Conservation (phyloP, 2,329 filamentous ascomycete species). For the Colletotrichum somersetense region DNA sequence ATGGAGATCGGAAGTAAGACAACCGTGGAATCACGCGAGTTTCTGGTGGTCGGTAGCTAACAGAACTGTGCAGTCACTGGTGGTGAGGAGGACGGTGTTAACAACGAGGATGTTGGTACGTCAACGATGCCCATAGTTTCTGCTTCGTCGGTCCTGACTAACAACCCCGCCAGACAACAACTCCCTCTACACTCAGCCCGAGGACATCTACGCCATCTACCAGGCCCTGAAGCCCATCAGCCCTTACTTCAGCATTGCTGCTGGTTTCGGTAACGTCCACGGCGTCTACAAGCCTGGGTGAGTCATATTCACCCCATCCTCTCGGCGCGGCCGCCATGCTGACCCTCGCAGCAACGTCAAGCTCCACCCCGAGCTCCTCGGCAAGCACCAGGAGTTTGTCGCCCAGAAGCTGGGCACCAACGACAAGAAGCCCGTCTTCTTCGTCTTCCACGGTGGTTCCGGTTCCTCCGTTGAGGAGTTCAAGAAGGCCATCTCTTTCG, state of each 20-base stretch:
- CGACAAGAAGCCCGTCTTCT: slow-evolving; percentile 94
- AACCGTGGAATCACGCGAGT: slow-evolving; percentile 5
- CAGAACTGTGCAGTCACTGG: slow-evolving; percentile 77
- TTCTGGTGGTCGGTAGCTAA: neutral
- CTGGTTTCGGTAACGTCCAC: slow-evolving; percentile 98
- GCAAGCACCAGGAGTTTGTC: slow-evolving; percentile 96
- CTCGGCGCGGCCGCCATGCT: slow-evolving; percentile 19
- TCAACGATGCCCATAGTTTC: neutral
- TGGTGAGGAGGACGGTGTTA: slow-evolving; percentile 97
- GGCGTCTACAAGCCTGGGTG: slow-evolving; percentile 95
- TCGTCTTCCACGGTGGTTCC: slow-evolving; percentile 99
- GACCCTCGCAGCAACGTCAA: slow-evolving; percentile 76
- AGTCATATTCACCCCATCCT: neutral
- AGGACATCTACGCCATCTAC: slow-evolving; percentile 95
- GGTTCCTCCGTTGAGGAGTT: slow-evolving; percentile 93
- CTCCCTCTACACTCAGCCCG: slow-evolving; percentile 96
- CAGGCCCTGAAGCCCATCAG: slow-evolving; percentile 87
- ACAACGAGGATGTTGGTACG: slow-evolving; percentile 86
- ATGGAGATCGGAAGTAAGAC: slow-evolving; percentile 75
- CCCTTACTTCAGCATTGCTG: slow-evolving; percentile 97
- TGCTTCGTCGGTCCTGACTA: neutral
- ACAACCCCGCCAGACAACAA: slow-evolving; percentile 76
- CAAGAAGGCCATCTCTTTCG: slow-evolving; percentile 87
- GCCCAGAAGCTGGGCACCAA: slow-evolving; percentile 79
- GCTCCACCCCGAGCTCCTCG: slow-evolving; percentile 94